Base-by-base conservation (phyloP, 2,329 filamentous ascomycete genomes). In the Xylaria multiplex region DNA sequence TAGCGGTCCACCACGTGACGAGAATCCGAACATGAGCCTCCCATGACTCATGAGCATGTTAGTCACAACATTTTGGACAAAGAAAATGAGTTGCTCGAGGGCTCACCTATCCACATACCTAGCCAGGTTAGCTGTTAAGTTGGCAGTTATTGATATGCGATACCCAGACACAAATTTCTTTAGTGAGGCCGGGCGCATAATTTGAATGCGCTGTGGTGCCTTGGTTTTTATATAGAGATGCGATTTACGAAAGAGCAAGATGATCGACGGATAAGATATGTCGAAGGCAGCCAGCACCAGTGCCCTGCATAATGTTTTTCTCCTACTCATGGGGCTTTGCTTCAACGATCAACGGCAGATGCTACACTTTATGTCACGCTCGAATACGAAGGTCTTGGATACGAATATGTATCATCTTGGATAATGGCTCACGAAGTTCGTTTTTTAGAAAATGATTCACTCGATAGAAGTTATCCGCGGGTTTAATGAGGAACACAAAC, bases 11-110 rank as follows among this genome's bases (percentile, higher is more conserved):
- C 37, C 24, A 14, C 24, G 22, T 32, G 32, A 19, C 19, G 13
- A 62, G 73, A 72, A 73, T 70, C 66, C 62, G 59, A 64, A 71
- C 54, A 49, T 54, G 58, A 55, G 57, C 24, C 57, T 53, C 46
- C 13, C 13, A 50, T 50, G 49, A 27, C 14, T 32, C 32, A 53
- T 43, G 54, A 53, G 14, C 24, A 35, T 19, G 37, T 46, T 52
- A 13, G 32, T 16, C n/a, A 37, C 22, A 53, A 35, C 22, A 14
- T 42, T 27, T 30, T 49, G 24, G 19, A 22, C 53, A 37, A 37
- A 46, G 11, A 37, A 42, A n/a, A 14, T 4, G 11, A 14, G 37
- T 14, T 14, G 4, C 13, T 13, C 19, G 19, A 11, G 30, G 13
- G 8, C 13, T 24, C 37, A 0, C 8, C 6, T 19, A 46, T 40